Evolutionary conservation across 139 green algal species (phyloP).

Genomic region (Penium margaritaceum): DNA sequence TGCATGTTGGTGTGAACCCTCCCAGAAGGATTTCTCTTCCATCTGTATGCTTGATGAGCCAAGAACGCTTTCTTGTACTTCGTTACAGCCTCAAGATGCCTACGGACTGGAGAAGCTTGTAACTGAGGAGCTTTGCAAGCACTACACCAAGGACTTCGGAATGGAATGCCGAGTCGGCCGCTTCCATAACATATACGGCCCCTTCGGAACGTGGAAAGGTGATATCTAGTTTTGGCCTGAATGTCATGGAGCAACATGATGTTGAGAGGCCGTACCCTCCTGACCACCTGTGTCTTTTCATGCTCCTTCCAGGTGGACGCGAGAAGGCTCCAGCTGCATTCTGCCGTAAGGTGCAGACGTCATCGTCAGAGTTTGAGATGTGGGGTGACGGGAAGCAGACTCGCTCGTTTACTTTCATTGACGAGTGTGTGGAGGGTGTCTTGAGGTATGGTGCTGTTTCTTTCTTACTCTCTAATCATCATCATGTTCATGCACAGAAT

Average conservation of each 20-base stretch:
- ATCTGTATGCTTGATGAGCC: background rate
- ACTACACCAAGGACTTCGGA: conserved; percentile 95
- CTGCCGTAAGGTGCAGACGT: conserved; percentile 88
- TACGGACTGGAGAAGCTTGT: conserved; percentile 98
- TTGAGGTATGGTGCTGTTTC: conserved; percentile 72
- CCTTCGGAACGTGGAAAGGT: conserved; percentile 98
- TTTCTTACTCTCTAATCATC: too few relatives aligned
- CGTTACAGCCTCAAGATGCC: conserved; percentile 84
- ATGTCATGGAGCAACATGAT: background rate
- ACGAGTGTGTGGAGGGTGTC: conserved; percentile 98
- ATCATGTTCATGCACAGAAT: too few relatives aligned
- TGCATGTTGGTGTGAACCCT: background rate
- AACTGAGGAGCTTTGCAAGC: conserved; percentile 92
- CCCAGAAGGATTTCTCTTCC: background rate
- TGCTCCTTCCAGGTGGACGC: conserved; percentile 75
- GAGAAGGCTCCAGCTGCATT: conserved; percentile 99
- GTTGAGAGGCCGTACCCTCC: background rate
- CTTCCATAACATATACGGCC: conserved; percentile 81
- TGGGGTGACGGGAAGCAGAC: conserved; percentile 99
- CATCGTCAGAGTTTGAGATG: conserved; percentile 87
- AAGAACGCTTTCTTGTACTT: background rate
- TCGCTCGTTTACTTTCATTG: conserved; percentile 98
- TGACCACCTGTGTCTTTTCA: too few relatives aligned
- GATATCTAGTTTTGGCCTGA: background rate
- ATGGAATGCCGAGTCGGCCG: conserved; percentile 88